Conservation (phyloP, 2,329 filamentous ascomycete genomes). For the Talaromyces sp. region DNA sequence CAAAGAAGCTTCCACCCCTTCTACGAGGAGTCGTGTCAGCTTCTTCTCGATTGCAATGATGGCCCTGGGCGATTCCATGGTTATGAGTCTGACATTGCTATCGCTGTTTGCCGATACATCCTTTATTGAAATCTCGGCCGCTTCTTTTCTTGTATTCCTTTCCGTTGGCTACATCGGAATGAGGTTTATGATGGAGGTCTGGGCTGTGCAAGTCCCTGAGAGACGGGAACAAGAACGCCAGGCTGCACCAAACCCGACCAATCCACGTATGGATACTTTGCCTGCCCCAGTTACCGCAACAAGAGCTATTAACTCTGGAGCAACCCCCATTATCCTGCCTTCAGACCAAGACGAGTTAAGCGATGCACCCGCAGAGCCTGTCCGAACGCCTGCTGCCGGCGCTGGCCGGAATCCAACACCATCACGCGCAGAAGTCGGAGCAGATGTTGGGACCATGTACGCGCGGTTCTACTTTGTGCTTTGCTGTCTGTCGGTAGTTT, state of each 20-base stretch:
- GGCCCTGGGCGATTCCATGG: slow-evolving; percentile 58
- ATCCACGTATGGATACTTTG: slow-evolving; percentile 33
- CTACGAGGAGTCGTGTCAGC: slow-evolving; percentile 59
- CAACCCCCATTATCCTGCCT: slow-evolving; percentile 55
- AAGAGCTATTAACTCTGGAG: slow-evolving; percentile 41
- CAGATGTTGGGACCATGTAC: slow-evolving; percentile 56
- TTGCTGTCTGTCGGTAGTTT: slow-evolving; percentile 54
- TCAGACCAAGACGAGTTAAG: slow-evolving; percentile 53
- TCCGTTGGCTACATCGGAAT: slow-evolving; percentile 60
- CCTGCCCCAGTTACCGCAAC: slow-evolving; percentile 50
- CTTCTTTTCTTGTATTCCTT: slow-evolving; percentile 57
- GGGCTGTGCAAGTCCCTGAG: slow-evolving; percentile 54
- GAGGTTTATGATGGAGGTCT: slow-evolving; percentile 64
- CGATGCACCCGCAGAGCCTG: slow-evolving; percentile 29
- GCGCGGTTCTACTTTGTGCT: slow-evolving; percentile 59
- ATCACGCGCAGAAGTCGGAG: slow-evolving; percentile 31
- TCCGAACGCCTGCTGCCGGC: slow-evolving; percentile 19
- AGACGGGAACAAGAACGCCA: slow-evolving; percentile 31
- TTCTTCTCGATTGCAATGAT: slow-evolving; percentile 61
- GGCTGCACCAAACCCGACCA: slow-evolving; percentile 20
- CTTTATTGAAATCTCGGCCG: slow-evolving; percentile 52
- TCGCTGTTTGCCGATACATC: slow-evolving; percentile 53
- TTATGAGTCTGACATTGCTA: slow-evolving; percentile 52
- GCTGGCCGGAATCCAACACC: slow-evolving; percentile 21
- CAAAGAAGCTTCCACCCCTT: slow-evolving; percentile 61